Percentiles rank a stretch among this genome's conserved stretches.
Evolutionary conservation across 2,329 filamentous ascomycete genomes (phyloP).

Genomic region (Aplosporella prunicola): DNA sequence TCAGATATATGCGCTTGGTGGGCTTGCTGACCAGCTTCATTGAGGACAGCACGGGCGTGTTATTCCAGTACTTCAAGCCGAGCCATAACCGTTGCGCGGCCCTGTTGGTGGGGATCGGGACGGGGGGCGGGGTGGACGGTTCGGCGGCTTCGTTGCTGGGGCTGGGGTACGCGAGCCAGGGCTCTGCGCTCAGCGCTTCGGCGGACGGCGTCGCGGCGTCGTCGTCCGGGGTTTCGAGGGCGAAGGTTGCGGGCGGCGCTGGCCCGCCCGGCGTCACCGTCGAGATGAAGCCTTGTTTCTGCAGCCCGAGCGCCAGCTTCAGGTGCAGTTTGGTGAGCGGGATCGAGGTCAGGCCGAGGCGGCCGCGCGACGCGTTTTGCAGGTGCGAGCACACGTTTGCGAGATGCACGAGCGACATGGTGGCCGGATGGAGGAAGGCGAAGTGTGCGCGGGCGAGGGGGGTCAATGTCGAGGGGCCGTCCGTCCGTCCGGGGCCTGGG

Average conservation of each 20-base stretch:
- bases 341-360: constrained; percentile 74
- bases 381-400: constrained; percentile 80
- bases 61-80: constrained; percentile 82
- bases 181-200: constrained; percentile 31
- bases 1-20: constrained; percentile 59
- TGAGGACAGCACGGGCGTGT: constrained; percentile 63
- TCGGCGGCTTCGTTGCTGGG: constrained; percentile 35
- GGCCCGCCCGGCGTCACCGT: constrained; percentile 66
- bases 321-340: constrained; percentile 75
- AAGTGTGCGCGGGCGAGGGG: no score
- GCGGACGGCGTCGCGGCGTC: constrained; percentile 14
- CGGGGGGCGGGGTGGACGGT: neutral
- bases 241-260: constrained; percentile 32
- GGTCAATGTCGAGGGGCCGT: no score
- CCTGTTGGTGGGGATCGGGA: constrained; percentile 48
- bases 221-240: neutral
- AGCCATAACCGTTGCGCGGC: constrained; percentile 72
- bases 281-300: constrained; percentile 73
- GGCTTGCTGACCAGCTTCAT: constrained; percentile 63
- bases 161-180: constrained; percentile 25
- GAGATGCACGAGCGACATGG: constrained; percentile 66
- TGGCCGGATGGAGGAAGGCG: no score
- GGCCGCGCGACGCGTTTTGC: constrained; percentile 78
- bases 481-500: no score
- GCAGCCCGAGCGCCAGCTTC: constrained; percentile 62